These are phyloP conservation scores for Apophysomyces ossiformis DNA, from an alignment of 371 early-diverging fungal genomes.

Conservation along the genomic window DNA sequence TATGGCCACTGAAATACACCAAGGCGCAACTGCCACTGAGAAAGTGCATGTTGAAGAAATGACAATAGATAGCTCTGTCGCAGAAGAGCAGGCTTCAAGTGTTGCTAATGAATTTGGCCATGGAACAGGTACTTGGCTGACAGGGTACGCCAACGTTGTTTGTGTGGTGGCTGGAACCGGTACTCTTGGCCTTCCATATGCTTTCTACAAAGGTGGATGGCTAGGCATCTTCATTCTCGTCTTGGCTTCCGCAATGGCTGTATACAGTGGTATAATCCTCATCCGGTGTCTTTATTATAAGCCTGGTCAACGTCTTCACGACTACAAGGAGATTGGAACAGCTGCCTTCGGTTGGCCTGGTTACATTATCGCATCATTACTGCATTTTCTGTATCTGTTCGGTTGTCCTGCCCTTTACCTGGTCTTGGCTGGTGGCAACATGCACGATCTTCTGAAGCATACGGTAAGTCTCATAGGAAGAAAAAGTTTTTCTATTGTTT, in stretches of 20 bases:
- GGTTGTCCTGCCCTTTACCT: slow-evolving; percentile 79
- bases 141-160: slow-evolving; percentile 62
- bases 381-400: slow-evolving; percentile 66
- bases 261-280: slow-evolving; percentile 38
- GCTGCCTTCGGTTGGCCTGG: slow-evolving; percentile 71
- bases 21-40: slow-evolving; percentile 8
- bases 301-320: slow-evolving; percentile 53
- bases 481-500: background rate
- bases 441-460: slow-evolving; percentile 50
- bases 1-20: background rate
- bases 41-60: slow-evolving; percentile 28
- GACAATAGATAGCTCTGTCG: slow-evolving; percentile 18
- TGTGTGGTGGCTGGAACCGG: slow-evolving; percentile 50
- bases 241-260: slow-evolving; percentile 37
- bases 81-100: slow-evolving; percentile 27
- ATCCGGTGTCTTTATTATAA: slow-evolving; percentile 41
- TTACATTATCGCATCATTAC: slow-evolving; percentile 59
- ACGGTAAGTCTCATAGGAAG: slow-evolving; percentile 19
- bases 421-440: slow-evolving; percentile 71
- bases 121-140: slow-evolving; percentile 40
- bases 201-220: slow-evolving; percentile 82
- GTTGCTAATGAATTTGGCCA: slow-evolving; percentile 33
- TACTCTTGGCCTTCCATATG: slow-evolving; percentile 77
- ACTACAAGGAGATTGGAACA: slow-evolving; percentile 62
- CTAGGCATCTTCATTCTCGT: slow-evolving; percentile 50